phyloP scores from a whole-genome alignment of 768 basidiomycete species.

The Cystofilobasidium macerans region DNA sequence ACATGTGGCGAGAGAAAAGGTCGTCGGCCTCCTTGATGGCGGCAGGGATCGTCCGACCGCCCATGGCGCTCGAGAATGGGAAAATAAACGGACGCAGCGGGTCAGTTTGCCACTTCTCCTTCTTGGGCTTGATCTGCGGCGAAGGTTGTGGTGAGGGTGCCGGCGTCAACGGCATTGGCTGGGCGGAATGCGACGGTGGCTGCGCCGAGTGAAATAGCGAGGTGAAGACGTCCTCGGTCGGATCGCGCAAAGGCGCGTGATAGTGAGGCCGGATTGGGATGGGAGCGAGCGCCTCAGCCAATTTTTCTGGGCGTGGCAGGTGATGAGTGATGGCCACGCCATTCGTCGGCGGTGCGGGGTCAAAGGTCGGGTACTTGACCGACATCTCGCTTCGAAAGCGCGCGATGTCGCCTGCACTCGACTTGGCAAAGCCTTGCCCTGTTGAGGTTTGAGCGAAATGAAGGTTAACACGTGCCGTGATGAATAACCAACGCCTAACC shows the following conservation, averaged over 20 bases:
- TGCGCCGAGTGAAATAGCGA: conserved; percentile 9
- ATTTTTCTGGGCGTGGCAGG: conserved; percentile 43
- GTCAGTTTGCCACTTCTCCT: conserved; percentile 97
- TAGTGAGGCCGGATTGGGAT: conserved; percentile 91
- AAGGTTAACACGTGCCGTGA: neutral
- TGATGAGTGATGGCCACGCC: conserved; percentile 37
- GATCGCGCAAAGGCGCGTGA: conserved; percentile 46
- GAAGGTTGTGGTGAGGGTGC: conserved; percentile 67
- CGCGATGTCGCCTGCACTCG: conserved; percentile 80
- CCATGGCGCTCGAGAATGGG: conserved; percentile 62
- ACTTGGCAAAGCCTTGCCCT: conserved; percentile 57
- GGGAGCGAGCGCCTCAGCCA: conserved; percentile 83
- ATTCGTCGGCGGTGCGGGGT: conserved; percentile 30
- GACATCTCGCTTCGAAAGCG: conserved; percentile 79
- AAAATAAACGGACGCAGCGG: conserved; percentile 87
- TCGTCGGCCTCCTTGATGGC: conserved; percentile 92
- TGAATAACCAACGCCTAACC: no score
- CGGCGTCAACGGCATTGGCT: conserved; percentile 57
- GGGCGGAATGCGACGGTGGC: neutral
- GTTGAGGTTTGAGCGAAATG: conserved; percentile 13
- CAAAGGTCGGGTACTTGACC: conserved; percentile 90
- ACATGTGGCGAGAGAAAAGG: conserved; percentile 79
- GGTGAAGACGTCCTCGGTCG: conserved; percentile 22
- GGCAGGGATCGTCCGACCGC: conserved; percentile 66
- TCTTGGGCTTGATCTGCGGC: conserved; percentile 69